Conservation (phyloP, 2,329 filamentous ascomycete species). For the Aspergillus niger region DNA sequence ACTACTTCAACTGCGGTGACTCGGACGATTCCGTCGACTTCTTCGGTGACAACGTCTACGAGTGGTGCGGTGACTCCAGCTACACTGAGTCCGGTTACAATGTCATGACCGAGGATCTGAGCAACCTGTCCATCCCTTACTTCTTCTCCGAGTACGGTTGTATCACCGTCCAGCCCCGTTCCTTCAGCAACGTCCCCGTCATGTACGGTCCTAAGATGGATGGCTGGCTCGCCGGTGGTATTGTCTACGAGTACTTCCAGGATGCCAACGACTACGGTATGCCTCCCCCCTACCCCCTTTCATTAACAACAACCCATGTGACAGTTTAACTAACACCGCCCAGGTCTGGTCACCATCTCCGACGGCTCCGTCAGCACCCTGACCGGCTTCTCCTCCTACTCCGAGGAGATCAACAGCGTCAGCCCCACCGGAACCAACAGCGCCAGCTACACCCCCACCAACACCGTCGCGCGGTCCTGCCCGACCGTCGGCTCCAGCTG, state of each 20-base stretch:
- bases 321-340: constrained; percentile 8
- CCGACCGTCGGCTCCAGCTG: constrained; percentile 66
- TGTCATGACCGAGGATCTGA: constrained; percentile 79
- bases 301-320: neutral
- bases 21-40: constrained; percentile 77
- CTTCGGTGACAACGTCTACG: constrained; percentile 99
- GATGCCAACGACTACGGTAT: constrained; percentile 82
- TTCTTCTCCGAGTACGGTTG: constrained; percentile 99
- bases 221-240: constrained; percentile 83
- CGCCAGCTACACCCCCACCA: constrained; percentile 69
- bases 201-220: constrained; percentile 82
- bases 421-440: constrained; percentile 66
- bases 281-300: constrained; percentile 23
- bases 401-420: constrained; percentile 67
- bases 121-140: constrained; percentile 82
- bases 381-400: constrained; percentile 72
- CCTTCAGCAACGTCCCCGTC: constrained; percentile 79
- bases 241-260: constrained; percentile 97
- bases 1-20: constrained; percentile 88
- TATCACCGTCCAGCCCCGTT: constrained; percentile 71
- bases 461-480: constrained; percentile 68
- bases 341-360: constrained; percentile 60
- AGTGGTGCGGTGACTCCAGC: constrained; percentile 86
- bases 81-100: constrained; percentile 77
- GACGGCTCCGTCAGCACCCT: constrained; percentile 65